Conservation (phyloP, 129 eudicot species). For the Tagetes patula region DNA sequence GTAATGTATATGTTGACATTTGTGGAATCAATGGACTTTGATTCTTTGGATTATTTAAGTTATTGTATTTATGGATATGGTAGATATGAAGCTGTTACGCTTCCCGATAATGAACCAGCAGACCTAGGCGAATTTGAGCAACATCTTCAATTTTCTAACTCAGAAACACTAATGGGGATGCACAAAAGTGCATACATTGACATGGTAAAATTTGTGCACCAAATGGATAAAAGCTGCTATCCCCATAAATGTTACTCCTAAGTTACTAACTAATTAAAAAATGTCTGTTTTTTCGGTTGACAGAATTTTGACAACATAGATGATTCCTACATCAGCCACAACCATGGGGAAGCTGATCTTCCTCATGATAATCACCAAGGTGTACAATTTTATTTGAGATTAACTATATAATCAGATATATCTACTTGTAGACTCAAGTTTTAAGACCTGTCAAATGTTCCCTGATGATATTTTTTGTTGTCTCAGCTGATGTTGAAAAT, state of each 20-base stretch:
- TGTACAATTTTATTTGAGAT: slow-evolving; percentile 15
- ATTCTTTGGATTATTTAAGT: slow-evolving; percentile 6
- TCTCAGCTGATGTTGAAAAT: slow-evolving; percentile 68
- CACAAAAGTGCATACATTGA: slow-evolving; percentile 59
- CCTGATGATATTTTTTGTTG: slow-evolving; percentile 12
- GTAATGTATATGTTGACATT: slow-evolving; percentile 7
- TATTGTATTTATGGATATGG: slow-evolving; percentile 5
- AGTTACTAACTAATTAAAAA: neutral
- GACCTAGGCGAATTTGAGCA: slow-evolving; percentile 68
- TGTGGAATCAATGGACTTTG: neutral
- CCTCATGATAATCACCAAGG: slow-evolving; percentile 81
- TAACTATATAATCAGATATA: neutral
- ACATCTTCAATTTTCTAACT: slow-evolving; percentile 44
- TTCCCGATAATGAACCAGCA: slow-evolving; percentile 55
- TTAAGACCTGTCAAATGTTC: slow-evolving; percentile 12
- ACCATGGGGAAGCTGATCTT: slow-evolving; percentile 42
- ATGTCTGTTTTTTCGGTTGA: slow-evolving; percentile 11
- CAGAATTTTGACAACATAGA: slow-evolving; percentile 79
- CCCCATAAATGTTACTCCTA: slow-evolving; percentile 9
- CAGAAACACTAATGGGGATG: slow-evolving; percentile 49
- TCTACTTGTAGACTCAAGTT: neutral
- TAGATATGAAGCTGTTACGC: slow-evolving; percentile 76
- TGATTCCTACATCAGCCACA: slow-evolving; percentile 49
- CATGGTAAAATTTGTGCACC: slow-evolving; percentile 55
- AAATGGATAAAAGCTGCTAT: neutral